Evolutionary conservation across 148 eudicot genomes (phyloP).

Genomic region (Rhododendron williamsianum): DNA sequence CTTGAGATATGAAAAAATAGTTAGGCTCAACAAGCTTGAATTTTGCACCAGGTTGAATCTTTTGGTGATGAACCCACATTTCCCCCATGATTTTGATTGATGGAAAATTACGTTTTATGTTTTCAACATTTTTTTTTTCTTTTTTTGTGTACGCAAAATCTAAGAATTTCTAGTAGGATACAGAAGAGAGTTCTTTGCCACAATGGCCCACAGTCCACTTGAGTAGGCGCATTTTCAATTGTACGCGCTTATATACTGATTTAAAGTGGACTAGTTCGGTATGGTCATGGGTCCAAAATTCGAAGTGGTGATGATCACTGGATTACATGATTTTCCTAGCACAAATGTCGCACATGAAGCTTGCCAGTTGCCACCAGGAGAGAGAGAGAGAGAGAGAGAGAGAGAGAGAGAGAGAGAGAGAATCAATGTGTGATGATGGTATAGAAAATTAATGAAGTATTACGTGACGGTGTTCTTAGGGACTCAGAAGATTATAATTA

Average conservation of each 20-base stretch:
- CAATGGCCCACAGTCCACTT: neutral
- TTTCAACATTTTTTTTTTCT: neutral
- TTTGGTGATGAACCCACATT: neutral
- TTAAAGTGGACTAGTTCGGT: neutral
- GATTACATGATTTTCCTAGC: neutral
- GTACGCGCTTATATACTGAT: neutral
- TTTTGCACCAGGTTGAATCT: neutral
- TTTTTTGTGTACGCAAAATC: neutral
- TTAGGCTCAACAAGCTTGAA: neutral
- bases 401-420: neutral
- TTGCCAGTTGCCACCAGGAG: constrained; percentile 2
- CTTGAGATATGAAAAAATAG: neutral
- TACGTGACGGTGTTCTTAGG: neutral
- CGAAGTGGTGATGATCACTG: neutral
- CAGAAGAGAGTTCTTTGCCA: neutral
- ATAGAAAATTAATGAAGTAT: neutral
- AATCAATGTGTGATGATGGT: neutral
- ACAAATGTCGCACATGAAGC: neutral
- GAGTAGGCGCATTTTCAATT: neutral
- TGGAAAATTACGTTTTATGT: neutral
- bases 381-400: neutral
- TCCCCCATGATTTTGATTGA: neutral
- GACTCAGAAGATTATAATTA: no score
- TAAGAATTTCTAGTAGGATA: neutral
- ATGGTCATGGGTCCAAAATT: neutral